These are phyloP conservation scores for Silene conica DNA, from an alignment of 148 eudicot genomes.

Conservation along the genomic window DNA sequence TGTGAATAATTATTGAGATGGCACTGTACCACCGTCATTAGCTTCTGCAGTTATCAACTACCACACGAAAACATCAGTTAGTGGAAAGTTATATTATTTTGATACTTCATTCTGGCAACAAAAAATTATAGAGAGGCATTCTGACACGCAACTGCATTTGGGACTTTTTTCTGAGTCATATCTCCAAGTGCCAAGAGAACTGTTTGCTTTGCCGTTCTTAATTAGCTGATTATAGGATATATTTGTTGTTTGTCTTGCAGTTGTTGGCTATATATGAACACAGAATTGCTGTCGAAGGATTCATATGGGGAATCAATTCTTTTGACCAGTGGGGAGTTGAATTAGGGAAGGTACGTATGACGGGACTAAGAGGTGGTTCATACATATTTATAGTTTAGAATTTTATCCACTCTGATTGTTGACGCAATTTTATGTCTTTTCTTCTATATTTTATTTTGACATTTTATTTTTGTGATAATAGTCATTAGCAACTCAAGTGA, in stretches of 20 bases:
- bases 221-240: background rate
- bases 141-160: no score
- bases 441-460: background rate
- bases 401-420: background rate
- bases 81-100: background rate
- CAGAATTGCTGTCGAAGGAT: constrained; percentile 94
- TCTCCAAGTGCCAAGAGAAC: no score
- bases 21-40: background rate
- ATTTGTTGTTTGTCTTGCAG: constrained; percentile 39
- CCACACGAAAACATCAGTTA: background rate
- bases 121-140: background rate
- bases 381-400: background rate
- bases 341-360: constrained; percentile 73
- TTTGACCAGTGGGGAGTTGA: constrained; percentile 99
- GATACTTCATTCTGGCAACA: background rate
- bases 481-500: constrained; percentile 91
- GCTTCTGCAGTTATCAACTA: background rate
- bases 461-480: constrained; percentile 24
- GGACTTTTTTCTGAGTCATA: no score
- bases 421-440: constrained; percentile 3
- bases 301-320: constrained; percentile 94
- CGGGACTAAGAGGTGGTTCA: background rate
- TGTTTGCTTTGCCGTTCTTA: background rate
- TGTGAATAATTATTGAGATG: background rate
- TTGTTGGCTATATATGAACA: constrained; percentile 92